Evolutionary conservation across 2,329 filamentous ascomycete genomes (phyloP).

Genomic region (Fusarium nygamai): DNA sequence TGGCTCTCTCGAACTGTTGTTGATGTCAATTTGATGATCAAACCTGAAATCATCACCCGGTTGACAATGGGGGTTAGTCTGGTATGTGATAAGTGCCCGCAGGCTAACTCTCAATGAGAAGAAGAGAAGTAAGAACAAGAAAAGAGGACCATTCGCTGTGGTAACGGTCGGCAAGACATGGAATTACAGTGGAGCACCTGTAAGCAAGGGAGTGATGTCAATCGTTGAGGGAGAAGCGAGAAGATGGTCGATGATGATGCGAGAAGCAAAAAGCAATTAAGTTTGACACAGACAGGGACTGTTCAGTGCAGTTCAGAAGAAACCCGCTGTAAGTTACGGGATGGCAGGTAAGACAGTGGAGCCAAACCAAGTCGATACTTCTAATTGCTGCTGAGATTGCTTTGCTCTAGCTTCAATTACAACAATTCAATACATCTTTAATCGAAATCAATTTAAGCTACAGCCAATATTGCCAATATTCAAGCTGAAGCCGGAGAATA

Average conservation of each 20-base stretch:
- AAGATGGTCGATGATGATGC: slow-evolving; percentile 4
- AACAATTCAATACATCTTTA: background rate
- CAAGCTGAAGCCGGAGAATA: background rate
- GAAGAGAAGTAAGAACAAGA: background rate
- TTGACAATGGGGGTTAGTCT: background rate
- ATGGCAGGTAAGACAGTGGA: background rate
- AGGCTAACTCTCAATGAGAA: background rate
- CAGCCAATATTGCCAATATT: background rate
- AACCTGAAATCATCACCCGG: background rate
- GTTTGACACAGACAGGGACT: background rate
- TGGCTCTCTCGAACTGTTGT: background rate
- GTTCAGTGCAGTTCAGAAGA: background rate
- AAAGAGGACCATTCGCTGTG: slow-evolving; percentile 17
- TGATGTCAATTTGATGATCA: background rate
- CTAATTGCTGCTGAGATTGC: background rate
- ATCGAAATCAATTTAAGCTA: background rate
- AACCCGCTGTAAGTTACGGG: background rate
- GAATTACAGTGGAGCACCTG: slow-evolving; percentile 14
- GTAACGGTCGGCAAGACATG: slow-evolving; percentile 28
- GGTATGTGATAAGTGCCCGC: slow-evolving; percentile 23
- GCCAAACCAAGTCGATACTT: background rate
- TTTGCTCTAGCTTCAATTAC: background rate
- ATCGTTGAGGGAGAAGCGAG: background rate
- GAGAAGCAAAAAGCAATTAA: slow-evolving; percentile 24
- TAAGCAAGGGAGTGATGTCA: slow-evolving; percentile 22